phyloP scores from a whole-genome alignment of 306 rosid species.

The Fragaria iinumae region DNA sequence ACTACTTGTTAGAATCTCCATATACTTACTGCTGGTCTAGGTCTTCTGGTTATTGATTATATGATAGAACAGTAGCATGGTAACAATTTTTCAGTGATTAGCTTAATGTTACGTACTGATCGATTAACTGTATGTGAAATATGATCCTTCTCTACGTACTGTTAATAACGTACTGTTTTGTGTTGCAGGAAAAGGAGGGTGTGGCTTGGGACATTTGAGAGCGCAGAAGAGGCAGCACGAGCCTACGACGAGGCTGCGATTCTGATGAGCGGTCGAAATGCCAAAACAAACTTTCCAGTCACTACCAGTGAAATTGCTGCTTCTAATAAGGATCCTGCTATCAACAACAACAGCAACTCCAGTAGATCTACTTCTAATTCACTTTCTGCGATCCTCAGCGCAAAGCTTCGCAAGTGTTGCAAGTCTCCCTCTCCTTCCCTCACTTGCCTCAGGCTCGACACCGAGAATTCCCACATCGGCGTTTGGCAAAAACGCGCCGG shows the following conservation, averaged over 20 bases:
- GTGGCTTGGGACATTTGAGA: conserved; percentile 89
- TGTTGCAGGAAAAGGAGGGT: conserved; percentile 78
- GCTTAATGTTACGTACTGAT: neutral
- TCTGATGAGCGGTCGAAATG: conserved; percentile 73
- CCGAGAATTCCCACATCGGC: conserved; percentile 69
- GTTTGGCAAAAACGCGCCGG: conserved; percentile 82
- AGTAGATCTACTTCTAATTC: conserved; percentile 23
- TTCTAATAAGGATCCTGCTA: conserved; percentile 6
- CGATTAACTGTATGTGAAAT: neutral
- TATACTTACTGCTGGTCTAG: neutral
- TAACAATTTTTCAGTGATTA: neutral
- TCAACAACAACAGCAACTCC: neutral
- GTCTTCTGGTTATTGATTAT: neutral
- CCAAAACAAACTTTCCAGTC: conserved; percentile 79
- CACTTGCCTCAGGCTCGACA: conserved; percentile 81
- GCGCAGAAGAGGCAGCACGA: conserved; percentile 85
- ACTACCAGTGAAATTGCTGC: conserved; percentile 15
- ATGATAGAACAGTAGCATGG: neutral
- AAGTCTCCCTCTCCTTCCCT: conserved; percentile 68
- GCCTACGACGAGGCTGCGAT: conserved; percentile 92
- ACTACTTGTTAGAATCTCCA: neutral
- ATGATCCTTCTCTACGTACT: neutral
- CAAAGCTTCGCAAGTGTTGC: conserved; percentile 66
- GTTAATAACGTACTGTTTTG: neutral
- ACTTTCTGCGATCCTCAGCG: conserved; percentile 51